Evolutionary conservation across 2,329 filamentous ascomycete species (phyloP).

Genomic region (Xylaria arbuscula): DNA sequence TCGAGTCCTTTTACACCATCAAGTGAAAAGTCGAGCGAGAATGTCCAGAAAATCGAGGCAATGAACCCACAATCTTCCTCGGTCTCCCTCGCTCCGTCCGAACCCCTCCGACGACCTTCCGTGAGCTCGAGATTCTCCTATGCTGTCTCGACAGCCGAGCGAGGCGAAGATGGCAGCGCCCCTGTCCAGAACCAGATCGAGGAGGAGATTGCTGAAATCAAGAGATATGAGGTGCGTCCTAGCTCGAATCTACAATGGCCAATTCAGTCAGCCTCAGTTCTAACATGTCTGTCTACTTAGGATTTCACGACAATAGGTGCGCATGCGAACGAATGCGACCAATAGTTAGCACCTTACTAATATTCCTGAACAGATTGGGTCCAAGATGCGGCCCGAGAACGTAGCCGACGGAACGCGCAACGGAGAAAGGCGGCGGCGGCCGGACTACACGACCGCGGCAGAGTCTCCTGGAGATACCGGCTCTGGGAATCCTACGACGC

Average conservation of each 20-base stretch:
- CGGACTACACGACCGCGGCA: conserved; percentile 76
- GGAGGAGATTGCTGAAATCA: conserved; percentile 97
- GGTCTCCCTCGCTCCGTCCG: conserved; percentile 60
- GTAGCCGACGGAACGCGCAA: conserved; percentile 80
- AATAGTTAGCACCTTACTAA: conserved; percentile 49
- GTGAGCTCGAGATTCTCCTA: conserved; percentile 74
- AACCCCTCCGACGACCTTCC: conserved; percentile 62
- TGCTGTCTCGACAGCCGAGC: conserved; percentile 72
- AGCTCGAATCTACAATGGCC: neutral
- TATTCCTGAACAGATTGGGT: conserved; percentile 80
- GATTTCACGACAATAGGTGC: conserved; percentile 95
- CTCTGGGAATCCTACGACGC: conserved; percentile 92
- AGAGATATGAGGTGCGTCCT: conserved; percentile 82
- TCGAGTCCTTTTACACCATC: neutral
- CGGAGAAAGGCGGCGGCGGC: conserved; percentile 71
- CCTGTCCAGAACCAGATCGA: conserved; percentile 78
- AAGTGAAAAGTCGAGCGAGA: conserved; percentile 38
- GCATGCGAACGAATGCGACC: conserved; percentile 42
- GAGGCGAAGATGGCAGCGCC: conserved; percentile 64
- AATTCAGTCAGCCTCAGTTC: neutral
- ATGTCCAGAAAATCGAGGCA: conserved; percentile 54
- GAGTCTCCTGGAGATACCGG: conserved; percentile 81
- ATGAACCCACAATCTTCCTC: conserved; percentile 62
- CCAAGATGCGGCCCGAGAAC: conserved; percentile 93
- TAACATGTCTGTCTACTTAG: conserved; percentile 50